Evolutionary conservation across 2,329 filamentous ascomycete species (phyloP), one percentile per base, ranked within the genome.

Genomic region (Botrytis pseudocinerea): DNA sequence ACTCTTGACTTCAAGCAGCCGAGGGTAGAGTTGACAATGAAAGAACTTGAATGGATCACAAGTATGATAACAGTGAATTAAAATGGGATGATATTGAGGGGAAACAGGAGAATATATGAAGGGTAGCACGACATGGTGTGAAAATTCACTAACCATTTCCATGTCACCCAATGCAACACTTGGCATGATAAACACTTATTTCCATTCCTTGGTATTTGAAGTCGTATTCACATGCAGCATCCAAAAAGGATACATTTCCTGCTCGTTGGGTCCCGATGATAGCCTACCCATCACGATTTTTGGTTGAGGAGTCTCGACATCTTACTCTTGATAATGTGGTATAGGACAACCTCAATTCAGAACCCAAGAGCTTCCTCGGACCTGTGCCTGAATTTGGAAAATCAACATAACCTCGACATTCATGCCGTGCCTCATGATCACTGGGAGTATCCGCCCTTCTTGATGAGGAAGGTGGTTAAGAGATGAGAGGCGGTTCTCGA

Each of bases 381-480:
- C 51, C 20, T 44, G 66, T 32, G 35, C 38, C 38, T 60, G 28
- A 61, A 60, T 35, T 28, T 46, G 54, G 51, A 69, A 69, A 44
- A 44, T 25, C 22, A 35, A 3, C 16, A 28, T 54, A 28, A 32
- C 35, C 18, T 54, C 48, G 48, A 68, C 25, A 42, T 32, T 18
- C 46, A 20, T 40, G 25, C 25, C 35, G 16, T 68, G 38, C 51
- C 66, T 69, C n/a, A 44, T 69, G 66, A 69, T 46, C 66, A 69
- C 8, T 18, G n/a, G 25, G 20, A 60, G 28, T 32, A 57, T 40
- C 9, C 4, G 25, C 35, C 16, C 18, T 28, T 42, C 66, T 46
- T 69, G 38, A 61, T 44, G 22, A 69, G 66, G 51, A 69, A 61
- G 66, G 40, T 44, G 40, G 66, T 60, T 35, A 60, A 44, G 28